Base-by-base conservation (phyloP, 2,329 filamentous ascomycete species). In the Epichloe scottii region DNA sequence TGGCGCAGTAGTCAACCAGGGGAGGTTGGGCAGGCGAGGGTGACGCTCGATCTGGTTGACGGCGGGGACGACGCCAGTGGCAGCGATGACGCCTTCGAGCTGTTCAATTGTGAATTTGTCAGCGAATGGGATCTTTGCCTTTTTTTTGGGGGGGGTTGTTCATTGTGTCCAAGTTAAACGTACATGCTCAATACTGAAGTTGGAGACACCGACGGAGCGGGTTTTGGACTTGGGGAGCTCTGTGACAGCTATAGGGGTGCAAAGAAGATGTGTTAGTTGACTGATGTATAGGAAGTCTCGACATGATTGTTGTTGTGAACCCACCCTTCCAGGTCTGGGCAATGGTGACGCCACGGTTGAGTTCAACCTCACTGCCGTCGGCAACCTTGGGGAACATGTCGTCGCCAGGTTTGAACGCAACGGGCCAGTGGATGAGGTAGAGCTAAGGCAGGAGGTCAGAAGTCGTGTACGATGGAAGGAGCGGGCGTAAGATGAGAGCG, bases 21-120 rank as follows among this genome's bases (percentile, higher is more conserved):
- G 74, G 71, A 48, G 75, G 53, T 69, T 63, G 57, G 78, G 78
- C 64, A 81, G 73, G 62, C 80, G 79, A 40, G 81, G 81, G 69
- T 85, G 81, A 37, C 83, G 76, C 67, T 86, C 82, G 61, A 84
- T 68, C 66, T 87, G 83, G 75, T 86, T 85, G 56, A 80, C 80
- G 46, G 81, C 82, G 51, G 72, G 72, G 60, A 70, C 62, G 66
- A 77, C 77, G 60, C 79, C 78, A 58, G 75, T 77, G 51, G 71
- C 78, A 39, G 74, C 71, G 64, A 79, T 73, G 59, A 82, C 61
- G 47, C 71, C 69, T 60, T 82, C 72, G 59, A 82, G 66, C 68
- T 64, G 46, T 26, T 12, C 30, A 12, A 38, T 7, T 12, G n/a
- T 21, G 5, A 6, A 5, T 3, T 30, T 6, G 10, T 50, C 17